A percentile compares a stretch with the other conserved stretches of the same genome.
phyloP scores from a whole-genome alignment of 2,329 filamentous ascomycete genomes.

The Chrysoporthe deuterocubensis region DNA sequence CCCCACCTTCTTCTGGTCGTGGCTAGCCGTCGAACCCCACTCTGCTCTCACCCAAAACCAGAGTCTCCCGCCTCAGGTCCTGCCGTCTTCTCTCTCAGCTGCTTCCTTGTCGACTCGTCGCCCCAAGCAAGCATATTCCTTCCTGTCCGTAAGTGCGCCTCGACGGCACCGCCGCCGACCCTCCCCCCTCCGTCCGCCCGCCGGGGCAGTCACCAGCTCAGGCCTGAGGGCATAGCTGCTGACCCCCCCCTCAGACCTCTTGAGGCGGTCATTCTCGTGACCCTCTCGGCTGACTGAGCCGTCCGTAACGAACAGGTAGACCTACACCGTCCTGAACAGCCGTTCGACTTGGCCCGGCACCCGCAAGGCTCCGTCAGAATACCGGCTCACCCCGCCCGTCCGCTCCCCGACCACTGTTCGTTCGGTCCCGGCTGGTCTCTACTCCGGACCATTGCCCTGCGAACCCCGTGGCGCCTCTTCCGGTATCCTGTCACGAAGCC shows the following conservation, averaged over 20 bases:
- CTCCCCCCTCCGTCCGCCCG: not conserved
- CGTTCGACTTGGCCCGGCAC: no score
- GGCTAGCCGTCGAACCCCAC: constrained; percentile 11
- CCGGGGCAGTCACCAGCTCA: not conserved
- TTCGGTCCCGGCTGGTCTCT: constrained; percentile 20
- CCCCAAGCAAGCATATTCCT: constrained; percentile 10
- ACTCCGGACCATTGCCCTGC: constrained; percentile 9
- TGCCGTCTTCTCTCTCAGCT: constrained; percentile 6
- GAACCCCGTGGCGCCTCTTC: constrained; percentile 9
- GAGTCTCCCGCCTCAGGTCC: not conserved
- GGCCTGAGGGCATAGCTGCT: not conserved
- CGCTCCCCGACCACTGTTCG: not conserved
- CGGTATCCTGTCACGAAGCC: constrained; percentile 7
- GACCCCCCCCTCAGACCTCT: not conserved
- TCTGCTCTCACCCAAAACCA: constrained; percentile 5
- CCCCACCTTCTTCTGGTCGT: constrained; percentile 19
- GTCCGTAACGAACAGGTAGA: not conserved
- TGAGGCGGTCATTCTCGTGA: not conserved
- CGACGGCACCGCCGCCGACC: constrained; percentile 5
- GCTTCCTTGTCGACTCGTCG: constrained; percentile 6
- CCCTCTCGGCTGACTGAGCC: not conserved
- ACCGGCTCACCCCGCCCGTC: not conserved
- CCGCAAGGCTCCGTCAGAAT: not conserved
- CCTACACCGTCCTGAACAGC: not conserved
- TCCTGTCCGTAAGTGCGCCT: constrained; percentile 2